Base-by-base conservation (phyloP, 257 asterid species). In the Oldenlandia corymbosa region DNA sequence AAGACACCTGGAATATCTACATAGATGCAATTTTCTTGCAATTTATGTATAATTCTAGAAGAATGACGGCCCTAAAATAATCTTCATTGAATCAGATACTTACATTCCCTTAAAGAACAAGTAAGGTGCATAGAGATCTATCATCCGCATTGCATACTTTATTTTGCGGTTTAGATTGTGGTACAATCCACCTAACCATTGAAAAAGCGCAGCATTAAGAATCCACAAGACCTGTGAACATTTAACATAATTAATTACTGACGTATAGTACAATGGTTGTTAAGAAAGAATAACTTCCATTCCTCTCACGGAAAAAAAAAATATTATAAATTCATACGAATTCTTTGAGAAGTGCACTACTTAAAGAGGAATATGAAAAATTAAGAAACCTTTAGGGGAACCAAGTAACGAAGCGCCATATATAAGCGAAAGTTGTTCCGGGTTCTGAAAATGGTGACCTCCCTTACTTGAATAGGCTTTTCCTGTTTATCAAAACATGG, bases 401-500 rank as follows among this genome's bases (percentile, higher is more conserved):
- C 79, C 69, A 87, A 75, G 78, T 85, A 92, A 64, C 65, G 89
- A 37, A 88, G 42, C 17, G 75, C 53, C 77, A 84, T 71, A 78
- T 84, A 91, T 80, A 73, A 78, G 7, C 34, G 81, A 62, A 91
- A 91, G 71, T 83, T 83, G 1, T 75, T 87, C 95, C 83, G 81
- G 4, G 90, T 76, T 65, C 54, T 72, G 65, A 89, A 66, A 51
- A 89, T 62, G 26, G 65, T 78, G 68, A 84, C 52, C 28, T 78
- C 75, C n/a, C 95, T 91, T 54, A 92, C 96, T 9, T 78, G 76
- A 8, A 92, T 69, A 0, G 91, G 78, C 54, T 74, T 82, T 20
- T 97, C 99, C 45, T 87, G 78, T 61, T 82, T 81, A 69, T 84
- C 66, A 28, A 89, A 74, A 95, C 95, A 89, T 2, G 99, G 99